Evolutionary conservation across 2,329 filamentous ascomycete species (phyloP), one percentile per base, ranked within the genome.

Genomic region (Phialophora macrospora): DNA sequence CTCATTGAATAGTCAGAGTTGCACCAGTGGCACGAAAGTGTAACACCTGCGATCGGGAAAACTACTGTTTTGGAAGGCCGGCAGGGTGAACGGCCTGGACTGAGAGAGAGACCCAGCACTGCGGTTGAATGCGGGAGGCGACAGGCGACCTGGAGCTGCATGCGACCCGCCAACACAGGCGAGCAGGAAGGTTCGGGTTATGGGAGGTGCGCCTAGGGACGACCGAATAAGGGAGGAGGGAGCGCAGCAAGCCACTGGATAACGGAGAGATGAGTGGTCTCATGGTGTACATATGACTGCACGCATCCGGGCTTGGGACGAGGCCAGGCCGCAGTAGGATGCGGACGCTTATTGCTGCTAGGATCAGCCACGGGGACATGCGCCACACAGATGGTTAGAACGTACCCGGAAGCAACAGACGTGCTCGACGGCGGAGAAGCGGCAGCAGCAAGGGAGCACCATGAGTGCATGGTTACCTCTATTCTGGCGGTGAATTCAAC

Each of bases 61-160:
- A 60, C 62, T 51, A 57, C 34, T 55, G 62, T 65, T 65, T 54
- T 58, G 58, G 58, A 58, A 28, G 44, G 54, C 44, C 26, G 41
- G 52, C 46, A 52, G 34, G 56, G 34, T 7, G 38, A 30, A 30
- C 41, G 44, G 34, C n/a, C 28, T 38, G 41, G 12, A 60, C 28
- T 34, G 60, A 49, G n/a, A 44, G n/a, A 44, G 49, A 54, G 64
- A 66, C 65, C 65, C 65, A 57, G 60, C 30, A 30, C 58, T 59
- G 30, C 62, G 65, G 65, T 67, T 44, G 46, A 22, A 51, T 30
- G 14, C 62, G 62, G 63, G 24, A 63, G 51, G 60, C 62, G 54
- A 62, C 65, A 62, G 52, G 7, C 28, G 58, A 60, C 20, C 30
- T 9, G 57, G 57, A 44, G 24, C 46, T 52, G 57, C 46, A 49